These are phyloP conservation scores for Vachellia pachyceras DNA, from an alignment of 306 rosid species.

Conservation along the genomic window DNA sequence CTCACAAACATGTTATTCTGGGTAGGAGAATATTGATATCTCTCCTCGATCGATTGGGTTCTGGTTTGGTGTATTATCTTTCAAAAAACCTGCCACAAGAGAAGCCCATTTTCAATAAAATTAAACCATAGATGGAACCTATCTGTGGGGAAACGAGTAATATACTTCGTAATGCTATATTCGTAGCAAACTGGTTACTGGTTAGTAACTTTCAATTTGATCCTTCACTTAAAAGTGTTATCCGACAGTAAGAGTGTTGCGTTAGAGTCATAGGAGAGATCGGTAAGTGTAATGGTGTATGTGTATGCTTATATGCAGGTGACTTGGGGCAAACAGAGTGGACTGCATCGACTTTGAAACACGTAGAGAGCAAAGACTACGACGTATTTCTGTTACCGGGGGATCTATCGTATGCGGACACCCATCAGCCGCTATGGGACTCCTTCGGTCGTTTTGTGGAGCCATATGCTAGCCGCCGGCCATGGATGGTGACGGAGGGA, in stretches of 20 bases:
- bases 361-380: slow-evolving; percentile 54
- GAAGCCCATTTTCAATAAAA: not conserved
- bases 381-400: slow-evolving; percentile 71
- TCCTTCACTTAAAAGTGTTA: not conserved
- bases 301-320: slow-evolving; percentile 38
- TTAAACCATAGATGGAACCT: not conserved
- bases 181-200: not conserved
- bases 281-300: not conserved
- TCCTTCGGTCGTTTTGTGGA: slow-evolving; percentile 79
- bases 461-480: slow-evolving; percentile 70
- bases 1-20: not conserved
- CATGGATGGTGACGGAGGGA: slow-evolving; percentile 89
- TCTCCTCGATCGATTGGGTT: not conserved
- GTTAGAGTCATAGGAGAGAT: too few species aligned
- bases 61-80: not conserved
- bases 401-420: slow-evolving; percentile 74
- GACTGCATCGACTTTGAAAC: slow-evolving; percentile 63
- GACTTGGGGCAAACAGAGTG: slow-evolving; percentile 83
- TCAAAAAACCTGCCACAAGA: not conserved
- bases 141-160: not conserved
- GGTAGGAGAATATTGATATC: not conserved
- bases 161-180: not conserved
- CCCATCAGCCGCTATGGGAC: slow-evolving; percentile 74
- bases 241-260: too few species aligned
- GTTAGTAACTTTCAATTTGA: too few species aligned